Evolutionary conservation across 2,329 filamentous ascomycete species (phyloP).

Genomic region (Fusarium domesticum): DNA sequence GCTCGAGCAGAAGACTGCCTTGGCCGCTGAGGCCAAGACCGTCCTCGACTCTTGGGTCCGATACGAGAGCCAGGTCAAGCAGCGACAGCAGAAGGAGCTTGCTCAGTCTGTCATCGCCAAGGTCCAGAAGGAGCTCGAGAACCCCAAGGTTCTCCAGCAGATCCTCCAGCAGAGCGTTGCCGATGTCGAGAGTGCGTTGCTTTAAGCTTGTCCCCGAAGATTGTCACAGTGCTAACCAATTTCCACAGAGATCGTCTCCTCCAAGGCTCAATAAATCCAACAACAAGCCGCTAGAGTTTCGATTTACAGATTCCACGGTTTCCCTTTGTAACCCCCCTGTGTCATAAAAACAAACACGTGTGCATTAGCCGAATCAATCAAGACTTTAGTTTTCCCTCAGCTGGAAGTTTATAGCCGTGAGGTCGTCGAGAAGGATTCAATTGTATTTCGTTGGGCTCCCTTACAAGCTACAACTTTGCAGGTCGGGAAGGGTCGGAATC

Average conservation of each 20-base stretch:
- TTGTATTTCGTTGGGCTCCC: slow-evolving; percentile 21
- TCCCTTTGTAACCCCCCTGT: slow-evolving; percentile 53
- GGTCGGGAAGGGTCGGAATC: slow-evolving; percentile 28
- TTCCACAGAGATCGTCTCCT: slow-evolving; percentile 55
- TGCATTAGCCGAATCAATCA: slow-evolving; percentile 58
- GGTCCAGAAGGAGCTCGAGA: slow-evolving; percentile 98
- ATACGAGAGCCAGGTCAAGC: slow-evolving; percentile 98
- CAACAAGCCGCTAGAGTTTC: slow-evolving; percentile 34
- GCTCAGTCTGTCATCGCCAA: slow-evolving; percentile 91
- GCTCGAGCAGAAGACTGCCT: slow-evolving; percentile 91
- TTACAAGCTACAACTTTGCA: slow-evolving; percentile 19
- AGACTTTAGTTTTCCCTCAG: slow-evolving; percentile 31
- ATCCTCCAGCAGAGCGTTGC: slow-evolving; percentile 95
- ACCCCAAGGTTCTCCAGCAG: slow-evolving; percentile 94
- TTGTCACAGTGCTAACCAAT: too few relatives aligned
- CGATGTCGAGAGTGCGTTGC: slow-evolving; percentile 82
- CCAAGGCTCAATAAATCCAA: slow-evolving; percentile 60
- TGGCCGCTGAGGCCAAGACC: slow-evolving; percentile 88
- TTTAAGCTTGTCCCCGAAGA: too few relatives aligned
- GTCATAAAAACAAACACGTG: slow-evolving; percentile 57
- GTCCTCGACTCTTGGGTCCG: slow-evolving; percentile 98
- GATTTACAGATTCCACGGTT: slow-evolving; percentile 38
- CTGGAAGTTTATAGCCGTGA: slow-evolving; percentile 22
- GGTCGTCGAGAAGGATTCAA: slow-evolving; percentile 15
- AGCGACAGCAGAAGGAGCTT: slow-evolving; percentile 95